Base-by-base conservation (phyloP, 176 grass and related monocot genomes). In the Triticum turgidum region DNA sequence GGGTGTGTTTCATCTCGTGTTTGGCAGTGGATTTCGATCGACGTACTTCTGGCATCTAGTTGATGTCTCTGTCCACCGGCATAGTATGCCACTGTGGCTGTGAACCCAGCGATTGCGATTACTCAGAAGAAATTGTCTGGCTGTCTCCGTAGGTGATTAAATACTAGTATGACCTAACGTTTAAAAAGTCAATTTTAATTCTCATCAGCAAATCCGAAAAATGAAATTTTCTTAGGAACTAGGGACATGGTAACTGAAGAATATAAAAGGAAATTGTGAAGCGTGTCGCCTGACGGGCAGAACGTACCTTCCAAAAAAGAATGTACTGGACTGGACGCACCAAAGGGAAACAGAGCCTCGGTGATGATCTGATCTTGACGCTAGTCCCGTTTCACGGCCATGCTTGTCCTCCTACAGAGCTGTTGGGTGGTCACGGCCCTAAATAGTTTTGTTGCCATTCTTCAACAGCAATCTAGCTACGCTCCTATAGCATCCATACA, bases 371-470 rank as follows among this genome's bases (percentile, higher is more conserved):
- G 24, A 6, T 61, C 9, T 3, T 65, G 75, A 11, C 11, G 54
- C n/a, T 14, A 39, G 76, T 8, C 5, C 49, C 20, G 45, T 20
- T 65, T 22, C 5, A 30, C 5, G 22, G 38, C 11, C 44, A 75
- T 59, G 25, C 69, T 61, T 69, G 80, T 45, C 73, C 84, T 45
- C 73, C 84, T 34, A 54, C 17, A 5, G 8, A 41, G 81, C 35
- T 69, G 89, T 56, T 91, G 81, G 61, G 85, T 87, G 85, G 81
- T 84, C 85, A 87, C 80, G 20, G 1, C 74, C 22, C 44, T 21
- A 84, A 84, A 51, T 0, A 47, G 22, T 41, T 87, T 25, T 12
- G 64, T 56, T 87, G 79, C 65, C 84, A 84, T 74, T 74, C 34
- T 76, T 49, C 54, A 68, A 83, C 84, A 84, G 74, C 80, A 61